Conservation (phyloP, 192 early-diverging fungal species). For the Coemansia sp. region DNA sequence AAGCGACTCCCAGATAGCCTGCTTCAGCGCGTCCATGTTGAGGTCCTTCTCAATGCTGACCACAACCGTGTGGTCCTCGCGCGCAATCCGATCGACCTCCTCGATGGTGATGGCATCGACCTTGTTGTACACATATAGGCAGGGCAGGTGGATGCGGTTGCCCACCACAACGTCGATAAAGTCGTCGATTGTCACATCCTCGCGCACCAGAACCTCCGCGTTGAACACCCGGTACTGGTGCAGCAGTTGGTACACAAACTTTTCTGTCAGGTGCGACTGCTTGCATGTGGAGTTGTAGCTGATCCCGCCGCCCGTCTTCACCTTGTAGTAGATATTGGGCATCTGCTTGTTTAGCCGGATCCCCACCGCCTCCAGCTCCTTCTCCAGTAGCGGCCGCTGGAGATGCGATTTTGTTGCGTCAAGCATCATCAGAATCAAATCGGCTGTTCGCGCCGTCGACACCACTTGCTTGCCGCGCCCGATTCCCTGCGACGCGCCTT, state of each 20-base stretch:
- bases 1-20: constrained; percentile 89
- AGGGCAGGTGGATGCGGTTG: constrained; percentile 95
- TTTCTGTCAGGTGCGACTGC: constrained; percentile 82
- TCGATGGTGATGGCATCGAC: constrained; percentile 95
- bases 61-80: constrained; percentile 86
- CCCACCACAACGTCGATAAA: constrained; percentile 99
- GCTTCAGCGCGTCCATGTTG: constrained; percentile 88
- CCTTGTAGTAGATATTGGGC: constrained; percentile 97
- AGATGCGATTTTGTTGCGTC: constrained; percentile 90
- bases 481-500: constrained; percentile 96
- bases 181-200: constrained; percentile 94
- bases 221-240: constrained; percentile 99
- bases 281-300: constrained; percentile 91
- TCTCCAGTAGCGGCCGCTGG: constrained; percentile 84
- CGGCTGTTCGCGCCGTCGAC: constrained; percentile 94
- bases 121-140: constrained; percentile 97
- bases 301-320: constrained; percentile 96
- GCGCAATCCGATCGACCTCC: constrained; percentile 91
- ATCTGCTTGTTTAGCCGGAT: constrained; percentile 83
- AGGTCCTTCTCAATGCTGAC: constrained; percentile 89
- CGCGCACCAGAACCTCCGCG: constrained; percentile 94
- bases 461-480: constrained; percentile 98
- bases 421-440: constrained; percentile 97
- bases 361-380: constrained; percentile 93
- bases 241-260: constrained; percentile 90